Evolutionary conservation across 2,329 filamentous ascomycete genomes (phyloP).

Genomic region (Pyricularia pennisetigena): DNA sequence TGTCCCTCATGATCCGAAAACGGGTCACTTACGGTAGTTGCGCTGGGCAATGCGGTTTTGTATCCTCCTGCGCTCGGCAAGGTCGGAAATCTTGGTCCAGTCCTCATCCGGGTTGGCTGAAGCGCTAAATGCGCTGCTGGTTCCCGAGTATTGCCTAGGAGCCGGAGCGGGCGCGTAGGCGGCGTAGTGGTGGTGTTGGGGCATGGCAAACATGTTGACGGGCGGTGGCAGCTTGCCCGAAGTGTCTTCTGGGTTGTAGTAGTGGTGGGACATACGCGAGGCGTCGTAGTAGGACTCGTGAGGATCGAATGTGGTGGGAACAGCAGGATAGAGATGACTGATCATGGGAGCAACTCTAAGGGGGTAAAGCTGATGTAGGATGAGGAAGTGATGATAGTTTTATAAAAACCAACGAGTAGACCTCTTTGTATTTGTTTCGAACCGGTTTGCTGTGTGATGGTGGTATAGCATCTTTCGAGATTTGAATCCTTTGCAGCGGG

Average conservation of each 20-base stretch:
- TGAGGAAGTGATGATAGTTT: background rate
- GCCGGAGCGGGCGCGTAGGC: conserved; percentile 22
- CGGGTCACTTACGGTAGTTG: conserved; percentile 66
- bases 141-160: conserved; percentile 63
- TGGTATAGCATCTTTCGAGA: background rate
- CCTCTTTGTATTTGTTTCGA: background rate
- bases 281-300: background rate
- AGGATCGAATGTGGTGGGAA: conserved; percentile 2
- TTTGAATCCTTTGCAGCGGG: background rate
- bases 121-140: conserved; percentile 89
- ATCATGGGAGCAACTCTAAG: background rate
- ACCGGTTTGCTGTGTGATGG: background rate
- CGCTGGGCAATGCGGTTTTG: conserved; percentile 97
- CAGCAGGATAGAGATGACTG: conserved; percentile 1
- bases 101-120: conserved; percentile 95
- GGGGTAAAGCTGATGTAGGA: background rate
- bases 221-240: background rate
- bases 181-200: conserved; percentile 33
- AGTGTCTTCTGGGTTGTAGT: background rate
- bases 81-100: conserved; percentile 98
- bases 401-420: background rate
- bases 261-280: background rate
- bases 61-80: conserved; percentile 86
- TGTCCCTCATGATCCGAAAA: background rate
- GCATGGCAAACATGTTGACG: conserved; percentile 30